Evolutionary conservation across 2,329 filamentous ascomycete species (phyloP), one percentile per base, ranked within the genome.

Genomic region (Alternaria tenuissima): DNA sequence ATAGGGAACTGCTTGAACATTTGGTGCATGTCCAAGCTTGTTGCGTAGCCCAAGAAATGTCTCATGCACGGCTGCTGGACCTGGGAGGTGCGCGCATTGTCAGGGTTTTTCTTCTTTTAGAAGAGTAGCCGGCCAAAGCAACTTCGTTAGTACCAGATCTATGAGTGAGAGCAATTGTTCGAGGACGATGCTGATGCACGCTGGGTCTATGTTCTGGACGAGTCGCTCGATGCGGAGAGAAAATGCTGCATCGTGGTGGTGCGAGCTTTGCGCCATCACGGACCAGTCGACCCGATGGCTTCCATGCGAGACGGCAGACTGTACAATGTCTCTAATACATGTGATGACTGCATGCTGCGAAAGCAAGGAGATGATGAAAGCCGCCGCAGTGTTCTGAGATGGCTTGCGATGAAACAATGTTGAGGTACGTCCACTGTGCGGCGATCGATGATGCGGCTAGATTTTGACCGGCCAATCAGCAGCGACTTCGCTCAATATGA

Each of bases 211-310:
- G 32, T 36, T 36, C 28, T 24, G 8, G 14, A 24, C 6, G 24
- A 7, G 39, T 16, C 12, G 39, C 12, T 41, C 49, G 36, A 52
- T 52, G 49, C 26, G 30, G 12, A 22, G 42, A 1, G 20, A 55
- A 57, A 34, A 48, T 36, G 46, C 38, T 52, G 55, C 38, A 39
- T 11, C 30, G 24, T 18, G 47, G 24, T 57, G 46, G 55, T 46
- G 39, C 55, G 38, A 57, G 55, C 55, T 51, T 57, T 36, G 30
- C 55, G 46, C 55, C 55, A 57, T 57, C 55, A 57, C 55, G 55
- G 55, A 52, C 55, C 55, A 43, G 39, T 26, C 6, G 26, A 48
- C 43, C 30, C n/a, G 20, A 26, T 22, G 28, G 20, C 16, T 44
- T 43, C 36, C 42, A 22, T 46, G 18, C 18, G 28, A 3, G 1